These are phyloP conservation scores for Corrigiola litoralis DNA, from an alignment of 179 eudicot genomes.

Conservation along the genomic window DNA sequence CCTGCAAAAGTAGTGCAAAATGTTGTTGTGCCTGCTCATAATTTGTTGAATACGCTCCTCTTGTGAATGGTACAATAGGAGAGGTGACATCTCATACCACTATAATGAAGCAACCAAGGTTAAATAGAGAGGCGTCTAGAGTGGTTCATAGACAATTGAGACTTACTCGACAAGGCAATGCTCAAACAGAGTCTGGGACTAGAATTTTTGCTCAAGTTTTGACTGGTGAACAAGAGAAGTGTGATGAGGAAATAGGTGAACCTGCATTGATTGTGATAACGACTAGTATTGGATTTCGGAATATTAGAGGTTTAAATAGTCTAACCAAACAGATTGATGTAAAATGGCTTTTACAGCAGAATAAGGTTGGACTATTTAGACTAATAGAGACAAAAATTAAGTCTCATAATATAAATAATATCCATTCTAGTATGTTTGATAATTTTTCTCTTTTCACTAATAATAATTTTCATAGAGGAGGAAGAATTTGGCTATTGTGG, in stretches of 20 bases:
- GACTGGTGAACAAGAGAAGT: neutral
- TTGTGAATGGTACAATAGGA: too few species aligned
- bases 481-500: neutral
- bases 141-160: too few species aligned
- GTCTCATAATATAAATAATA: neutral
- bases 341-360: too few species aligned
- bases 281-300: neutral
- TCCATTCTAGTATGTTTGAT: neutral
- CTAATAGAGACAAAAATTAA: neutral
- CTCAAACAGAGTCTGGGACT: too few species aligned
- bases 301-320: neutral
- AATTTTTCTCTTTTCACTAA: neutral
- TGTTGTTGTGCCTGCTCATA: too few species aligned
- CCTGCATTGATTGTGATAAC: neutral
- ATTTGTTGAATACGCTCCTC: too few species aligned
- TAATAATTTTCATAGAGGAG: neutral
- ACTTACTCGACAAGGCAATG: too few species aligned
- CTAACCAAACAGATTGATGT: neutral
- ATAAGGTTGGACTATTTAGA: neutral
- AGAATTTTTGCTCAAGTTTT: too few species aligned
- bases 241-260: neutral
- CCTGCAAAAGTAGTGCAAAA: too few species aligned
- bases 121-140: too few species aligned
- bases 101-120: too few species aligned
- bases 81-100: too few species aligned